phyloP scores from a whole-genome alignment of 2,329 filamentous ascomycete species.

The Penicillium griseofulvum region DNA sequence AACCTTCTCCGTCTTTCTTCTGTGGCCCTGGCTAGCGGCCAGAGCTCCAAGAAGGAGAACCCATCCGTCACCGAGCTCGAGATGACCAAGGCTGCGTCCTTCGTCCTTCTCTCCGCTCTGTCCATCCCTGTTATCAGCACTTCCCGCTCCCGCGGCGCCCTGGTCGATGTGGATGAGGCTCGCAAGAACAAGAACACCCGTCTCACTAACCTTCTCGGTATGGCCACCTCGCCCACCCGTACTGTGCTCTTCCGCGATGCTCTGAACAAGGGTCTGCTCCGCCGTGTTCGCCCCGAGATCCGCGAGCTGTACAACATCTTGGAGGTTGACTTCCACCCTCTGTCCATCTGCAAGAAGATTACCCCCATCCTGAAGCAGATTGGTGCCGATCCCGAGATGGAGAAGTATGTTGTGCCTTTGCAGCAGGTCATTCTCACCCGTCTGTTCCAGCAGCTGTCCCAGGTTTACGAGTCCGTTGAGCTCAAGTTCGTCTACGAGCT shows the following conservation, averaged over 20 bases:
- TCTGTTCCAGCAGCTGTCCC: constrained; percentile 97
- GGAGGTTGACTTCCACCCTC: constrained; percentile 97
- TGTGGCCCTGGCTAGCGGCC: constrained; percentile 74
- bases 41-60: constrained; percentile 91
- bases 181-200: constrained; percentile 99
- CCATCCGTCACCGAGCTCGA: constrained; percentile 85
- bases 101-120: constrained; percentile 89
- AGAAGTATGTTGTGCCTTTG: constrained; percentile 90
- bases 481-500: constrained; percentile 89
- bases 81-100: constrained; percentile 90
- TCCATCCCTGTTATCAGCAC: constrained; percentile 99
- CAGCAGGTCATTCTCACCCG: constrained; percentile 98
- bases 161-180: constrained; percentile 95
- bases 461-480: constrained; percentile 98
- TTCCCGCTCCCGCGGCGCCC: constrained; percentile 86
- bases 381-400: constrained; percentile 89
- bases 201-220: constrained; percentile 91
- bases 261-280: constrained; percentile 88
- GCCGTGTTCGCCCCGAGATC: constrained; percentile 90
- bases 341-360: constrained; percentile 99
- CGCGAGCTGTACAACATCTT: constrained; percentile 97
- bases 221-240: constrained; percentile 85
- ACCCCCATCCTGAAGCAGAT: constrained; percentile 94
- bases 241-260: constrained; percentile 92
- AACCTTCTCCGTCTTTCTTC: constrained; percentile 91